Percentiles rank a stretch among this genome's conserved stretches.
These are phyloP conservation scores for Dissophora ornata DNA, from an alignment of 192 early-diverging fungal species.

Conservation along the genomic window DNA sequence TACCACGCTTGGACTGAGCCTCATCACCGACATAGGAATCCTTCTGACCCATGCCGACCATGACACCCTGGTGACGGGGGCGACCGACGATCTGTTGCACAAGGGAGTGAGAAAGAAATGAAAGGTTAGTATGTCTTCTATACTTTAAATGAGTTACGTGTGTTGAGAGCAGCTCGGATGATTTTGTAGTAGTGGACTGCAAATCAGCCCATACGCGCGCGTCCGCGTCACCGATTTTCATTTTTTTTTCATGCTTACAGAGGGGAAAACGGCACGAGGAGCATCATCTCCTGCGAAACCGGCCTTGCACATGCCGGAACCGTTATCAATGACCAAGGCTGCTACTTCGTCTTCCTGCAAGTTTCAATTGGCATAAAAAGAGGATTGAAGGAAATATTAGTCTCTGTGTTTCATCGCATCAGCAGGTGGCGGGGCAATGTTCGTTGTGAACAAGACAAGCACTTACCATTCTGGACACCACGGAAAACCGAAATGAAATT, in stretches of 20 bases:
- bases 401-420: background rate
- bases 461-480: conserved; percentile 21
- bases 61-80: conserved; percentile 88
- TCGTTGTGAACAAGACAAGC: background rate
- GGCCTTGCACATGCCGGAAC: conserved; percentile 96
- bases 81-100: conserved; percentile 75
- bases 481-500: background rate
- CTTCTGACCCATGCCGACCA: conserved; percentile 94
- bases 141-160: too few relatives aligned
- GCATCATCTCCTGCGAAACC: conserved; percentile 94
- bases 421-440: background rate
- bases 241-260: conserved; percentile 28
- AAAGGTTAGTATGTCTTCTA: background rate
- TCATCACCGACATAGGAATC: conserved; percentile 93
- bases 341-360: conserved; percentile 81
- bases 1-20: conserved; percentile 91
- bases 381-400: background rate
- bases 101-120: background rate
- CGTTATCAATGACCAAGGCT: conserved; percentile 92
- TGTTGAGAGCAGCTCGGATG: background rate
- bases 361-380: background rate
- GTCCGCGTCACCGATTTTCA: background rate
- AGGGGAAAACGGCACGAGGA: conserved; percentile 79
- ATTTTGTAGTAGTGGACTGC: too few relatives aligned
- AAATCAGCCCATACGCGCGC: background rate